phyloP scores from a whole-genome alignment of 331 rosid species.

The Acacia concinna region DNA sequence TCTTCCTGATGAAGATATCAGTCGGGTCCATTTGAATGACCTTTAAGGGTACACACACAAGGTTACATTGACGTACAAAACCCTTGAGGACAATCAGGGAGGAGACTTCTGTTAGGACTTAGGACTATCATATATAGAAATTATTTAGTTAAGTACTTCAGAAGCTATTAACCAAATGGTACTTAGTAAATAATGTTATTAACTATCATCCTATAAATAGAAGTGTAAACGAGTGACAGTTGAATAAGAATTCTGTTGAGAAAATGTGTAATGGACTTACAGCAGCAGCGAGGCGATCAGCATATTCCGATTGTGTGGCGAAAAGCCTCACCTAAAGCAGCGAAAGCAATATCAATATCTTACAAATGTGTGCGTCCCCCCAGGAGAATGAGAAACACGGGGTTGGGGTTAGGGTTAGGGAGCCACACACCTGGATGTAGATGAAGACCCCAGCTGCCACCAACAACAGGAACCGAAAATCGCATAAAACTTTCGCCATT shows the following conservation, averaged over 20 bases:
- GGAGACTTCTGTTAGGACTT: not conserved
- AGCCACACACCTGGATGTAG: slow-evolving; percentile 70
- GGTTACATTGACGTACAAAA: not conserved
- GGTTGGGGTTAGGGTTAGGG: slow-evolving; percentile 29
- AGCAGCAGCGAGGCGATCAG: slow-evolving; percentile 89
- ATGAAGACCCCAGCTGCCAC: slow-evolving; percentile 76
- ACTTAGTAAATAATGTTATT: not conserved
- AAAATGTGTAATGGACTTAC: slow-evolving; percentile 52
- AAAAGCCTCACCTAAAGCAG: slow-evolving; percentile 72
- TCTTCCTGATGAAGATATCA: not conserved
- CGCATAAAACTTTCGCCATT: slow-evolving; percentile 68
- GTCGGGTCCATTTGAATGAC: not conserved
- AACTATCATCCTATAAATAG: not conserved
- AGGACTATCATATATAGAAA: not conserved
- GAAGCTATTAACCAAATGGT: not conserved
- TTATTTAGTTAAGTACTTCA: not conserved
- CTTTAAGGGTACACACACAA: not conserved
- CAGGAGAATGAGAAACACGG: slow-evolving; percentile 16
- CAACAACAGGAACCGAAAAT: slow-evolving; percentile 78
- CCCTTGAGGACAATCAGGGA: not conserved
- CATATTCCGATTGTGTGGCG: slow-evolving; percentile 76
- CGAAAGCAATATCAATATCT: not conserved
- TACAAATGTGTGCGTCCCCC: not conserved
- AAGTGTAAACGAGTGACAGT: not conserved
- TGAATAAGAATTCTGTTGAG: not conserved